A percentile compares a stretch with the other conserved stretches of the same genome.
Conservation (phyloP, 805 yeast genomes). For the Starmerella vaccinii region DNA sequence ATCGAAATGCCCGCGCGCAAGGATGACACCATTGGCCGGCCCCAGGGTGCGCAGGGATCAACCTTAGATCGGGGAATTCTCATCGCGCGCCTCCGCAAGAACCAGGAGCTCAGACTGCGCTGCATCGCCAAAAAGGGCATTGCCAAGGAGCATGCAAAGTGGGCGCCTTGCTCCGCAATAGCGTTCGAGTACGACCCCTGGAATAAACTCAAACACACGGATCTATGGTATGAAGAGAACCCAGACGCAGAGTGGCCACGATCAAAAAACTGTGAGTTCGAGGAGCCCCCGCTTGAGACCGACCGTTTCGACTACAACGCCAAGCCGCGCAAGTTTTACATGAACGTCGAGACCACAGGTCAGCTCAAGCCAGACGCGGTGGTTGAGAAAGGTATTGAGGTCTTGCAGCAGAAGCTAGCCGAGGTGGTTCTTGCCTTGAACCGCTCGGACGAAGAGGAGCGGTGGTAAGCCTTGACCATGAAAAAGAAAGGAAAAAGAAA, state of each 20-base stretch:
- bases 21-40: constrained; percentile 55
- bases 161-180: constrained; percentile 94
- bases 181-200: constrained; percentile 99
- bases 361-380: constrained; percentile 82
- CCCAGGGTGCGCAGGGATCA: constrained; percentile 46
- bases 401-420: constrained; percentile 82
- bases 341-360: constrained; percentile 90
- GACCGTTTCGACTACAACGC: constrained; percentile 80
- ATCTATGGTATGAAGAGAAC: constrained; percentile 89
- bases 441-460: constrained; percentile 24
- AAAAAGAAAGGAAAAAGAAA: background rate
- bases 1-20: constrained; percentile 36
- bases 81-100: constrained; percentile 80
- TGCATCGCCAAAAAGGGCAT: constrained; percentile 97
- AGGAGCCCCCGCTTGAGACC: constrained; percentile 84
- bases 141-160: constrained; percentile 94
- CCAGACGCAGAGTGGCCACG: constrained; percentile 90
- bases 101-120: constrained; percentile 77
- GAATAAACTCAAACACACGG: constrained; percentile 93
- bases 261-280: constrained; percentile 82
- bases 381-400: constrained; percentile 70
- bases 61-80: constrained; percentile 50
- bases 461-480: constrained; percentile 8
- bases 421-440: constrained; percentile 62
- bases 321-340: constrained; percentile 67